Evolutionary conservation across 1,284 basidiomycete species (phyloP).

Genomic region (Ganoderma resinaceum): DNA sequence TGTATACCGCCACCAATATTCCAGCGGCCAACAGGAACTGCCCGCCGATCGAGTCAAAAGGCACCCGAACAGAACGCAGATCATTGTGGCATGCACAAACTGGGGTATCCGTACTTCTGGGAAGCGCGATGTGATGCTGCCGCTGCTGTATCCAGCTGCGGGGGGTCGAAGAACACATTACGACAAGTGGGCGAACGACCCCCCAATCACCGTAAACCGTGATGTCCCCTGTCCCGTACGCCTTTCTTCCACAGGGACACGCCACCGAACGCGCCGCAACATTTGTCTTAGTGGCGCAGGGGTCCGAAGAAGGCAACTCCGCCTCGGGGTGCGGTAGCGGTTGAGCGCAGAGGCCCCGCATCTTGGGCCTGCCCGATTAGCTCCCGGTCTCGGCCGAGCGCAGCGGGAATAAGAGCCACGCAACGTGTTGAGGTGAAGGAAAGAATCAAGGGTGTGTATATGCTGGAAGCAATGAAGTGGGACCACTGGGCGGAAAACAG

Average conservation of each 20-base stretch:
- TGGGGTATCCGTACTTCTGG: not conserved
- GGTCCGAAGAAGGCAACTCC: not conserved
- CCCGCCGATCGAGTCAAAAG: not conserved
- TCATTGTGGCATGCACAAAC: not conserved
- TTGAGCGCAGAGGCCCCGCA: not conserved
- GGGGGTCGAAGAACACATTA: not conserved
- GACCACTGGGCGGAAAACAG: not conserved
- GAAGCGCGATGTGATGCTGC: not conserved
- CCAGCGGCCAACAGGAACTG: not conserved
- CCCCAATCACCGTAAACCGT: not conserved
- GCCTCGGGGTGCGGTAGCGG: not conserved
- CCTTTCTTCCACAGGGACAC: not conserved
- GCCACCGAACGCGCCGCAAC: not conserved
- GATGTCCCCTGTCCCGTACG: not conserved
- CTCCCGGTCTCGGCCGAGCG: not conserved
- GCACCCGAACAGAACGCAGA: not conserved
- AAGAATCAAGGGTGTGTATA: not conserved
- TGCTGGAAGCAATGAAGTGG: not conserved
- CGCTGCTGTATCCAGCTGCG: not conserved
- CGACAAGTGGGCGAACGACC: not conserved
- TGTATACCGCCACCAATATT: constrained; percentile 1
- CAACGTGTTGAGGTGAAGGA: not conserved
- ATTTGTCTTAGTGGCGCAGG: not conserved
- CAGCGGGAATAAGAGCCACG: not conserved
- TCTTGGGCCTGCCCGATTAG: not conserved